Percentiles rank a stretch among this genome's conserved stretches.
These are phyloP conservation scores for Hyphopichia wangnamkhiaoensis DNA, from an alignment of 1,139 yeast genomes.

Conservation along the genomic window DNA sequence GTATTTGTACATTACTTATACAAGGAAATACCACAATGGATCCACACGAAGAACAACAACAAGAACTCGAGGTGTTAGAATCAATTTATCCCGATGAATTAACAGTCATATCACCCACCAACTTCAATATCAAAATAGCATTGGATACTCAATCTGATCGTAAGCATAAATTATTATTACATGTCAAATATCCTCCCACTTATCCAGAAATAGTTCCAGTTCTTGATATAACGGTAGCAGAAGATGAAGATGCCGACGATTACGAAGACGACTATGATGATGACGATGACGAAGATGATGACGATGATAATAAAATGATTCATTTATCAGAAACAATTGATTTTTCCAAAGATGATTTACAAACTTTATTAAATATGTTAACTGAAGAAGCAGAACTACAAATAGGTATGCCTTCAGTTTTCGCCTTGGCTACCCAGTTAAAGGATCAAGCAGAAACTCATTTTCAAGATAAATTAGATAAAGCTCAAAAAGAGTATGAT, in stretches of 20 bases:
- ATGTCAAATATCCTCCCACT: constrained; percentile 64
- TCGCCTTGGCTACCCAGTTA: constrained; percentile 70
- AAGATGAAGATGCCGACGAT: constrained; percentile 33
- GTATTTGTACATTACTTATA: no score
- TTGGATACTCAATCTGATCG: constrained; percentile 63
- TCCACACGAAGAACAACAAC: constrained; percentile 69
- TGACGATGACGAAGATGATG: constrained; percentile 48
- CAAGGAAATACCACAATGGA: constrained; percentile 50
- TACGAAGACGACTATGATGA: constrained; percentile 44
- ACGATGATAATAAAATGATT: constrained; percentile 44
- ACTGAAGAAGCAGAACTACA: constrained; percentile 71
- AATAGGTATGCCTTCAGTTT: constrained; percentile 85
- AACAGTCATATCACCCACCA: constrained; percentile 37
- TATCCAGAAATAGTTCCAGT: constrained; percentile 75
- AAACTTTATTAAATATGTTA: constrained; percentile 39
- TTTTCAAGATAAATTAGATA: constrained; percentile 58
- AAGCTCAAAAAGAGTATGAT: constrained; percentile 60
- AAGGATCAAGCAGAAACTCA: constrained; percentile 78
- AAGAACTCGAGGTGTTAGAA: constrained; percentile 80
- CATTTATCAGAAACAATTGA: constrained; percentile 58
- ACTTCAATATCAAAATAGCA: constrained; percentile 46
- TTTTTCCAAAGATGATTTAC: constrained; percentile 49
- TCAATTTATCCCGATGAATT: constrained; percentile 94
- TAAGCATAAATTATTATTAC: constrained; percentile 51
- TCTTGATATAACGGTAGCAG: constrained; percentile 42